Base-by-base conservation (phyloP, 2,329 filamentous ascomycete species). In the Chaetomium sp. region DNA sequence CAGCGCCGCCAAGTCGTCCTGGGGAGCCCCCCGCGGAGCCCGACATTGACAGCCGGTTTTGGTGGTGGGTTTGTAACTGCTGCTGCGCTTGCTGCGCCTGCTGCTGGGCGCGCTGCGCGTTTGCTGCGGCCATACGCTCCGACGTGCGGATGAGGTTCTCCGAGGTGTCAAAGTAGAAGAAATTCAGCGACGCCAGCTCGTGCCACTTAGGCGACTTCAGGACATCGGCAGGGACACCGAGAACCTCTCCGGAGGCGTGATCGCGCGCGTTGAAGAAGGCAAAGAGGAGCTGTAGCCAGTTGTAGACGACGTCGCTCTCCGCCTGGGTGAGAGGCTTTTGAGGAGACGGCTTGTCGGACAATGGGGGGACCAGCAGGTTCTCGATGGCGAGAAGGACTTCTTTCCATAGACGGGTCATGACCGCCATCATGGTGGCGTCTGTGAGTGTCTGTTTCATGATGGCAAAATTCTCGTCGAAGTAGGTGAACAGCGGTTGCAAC, bases 391-490 rank as follows among this genome's bases (percentile, higher is more conserved):
- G 85, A 12, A 99, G 79, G 0, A 96, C 91, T 70, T 99, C 94
- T 72, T 99, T 99, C 94, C 94, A 99, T 5, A 99, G 75, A 45
- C 94, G 85, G 27, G 91, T 95, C 94, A 99, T 99, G 65, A 99
- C 94, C 69, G 94, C 91, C 64, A 91, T 85, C 92, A 99, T 96
- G n/a, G 94, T 95, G 55, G 90, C 86, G 56, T 91, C 87, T 1
- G 94, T 97, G 55, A 99, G 77, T 0, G 92, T 96, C 71, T 94
- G 85, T 74, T 97, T 96, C 91, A 99, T 96, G 64, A 97, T 96
- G 57, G 91, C 90, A 71, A 99, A 99, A 67, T 99, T 99, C 69
- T 96, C 92, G 69, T 99, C 89, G 68, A 99, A 99, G 70, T 99
- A 99, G 53, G 85, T 82, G 68, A 96, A 94, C 0, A 99, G 79